These are phyloP conservation scores for Cladophialophora immunda DNA, from an alignment of 2,329 filamentous ascomycete genomes.

Conservation along the genomic window DNA sequence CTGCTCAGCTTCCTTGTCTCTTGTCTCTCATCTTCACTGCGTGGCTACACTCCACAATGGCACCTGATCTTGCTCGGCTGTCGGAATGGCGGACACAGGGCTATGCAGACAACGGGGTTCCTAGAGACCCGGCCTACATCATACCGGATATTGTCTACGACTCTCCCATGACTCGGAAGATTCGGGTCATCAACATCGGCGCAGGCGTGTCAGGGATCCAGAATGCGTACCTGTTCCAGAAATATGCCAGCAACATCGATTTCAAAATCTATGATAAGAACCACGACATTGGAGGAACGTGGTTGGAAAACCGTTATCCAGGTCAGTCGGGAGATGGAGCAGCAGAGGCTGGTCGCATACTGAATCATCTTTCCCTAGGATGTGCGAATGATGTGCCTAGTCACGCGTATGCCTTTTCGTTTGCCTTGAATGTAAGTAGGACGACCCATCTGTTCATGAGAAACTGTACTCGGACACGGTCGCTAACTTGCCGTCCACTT, in stretches of 20 bases:
- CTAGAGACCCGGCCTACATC: too few species aligned
- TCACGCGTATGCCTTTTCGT: conserved; percentile 55
- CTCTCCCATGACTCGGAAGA: conserved; percentile 42
- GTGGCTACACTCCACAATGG: too few species aligned
- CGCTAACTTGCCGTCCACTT: not conserved
- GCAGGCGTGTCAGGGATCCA: conserved; percentile 58
- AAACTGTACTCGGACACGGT: not conserved
- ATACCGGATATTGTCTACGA: not conserved
- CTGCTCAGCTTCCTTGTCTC: too few species aligned
- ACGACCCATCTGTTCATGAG: conserved; percentile 31
- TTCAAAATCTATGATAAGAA: conserved; percentile 52
- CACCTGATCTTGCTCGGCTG: too few species aligned
- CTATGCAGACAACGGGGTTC: too few species aligned
- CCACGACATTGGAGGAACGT: conserved; percentile 44
- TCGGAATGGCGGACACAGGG: too few species aligned
- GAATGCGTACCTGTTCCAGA: conserved; percentile 59
- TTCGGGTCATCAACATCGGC: conserved; percentile 58
- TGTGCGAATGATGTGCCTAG: conserved; percentile 52
- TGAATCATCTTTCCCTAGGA: conserved; percentile 42
- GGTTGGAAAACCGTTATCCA: conserved; percentile 51
- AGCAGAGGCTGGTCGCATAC: conserved; percentile 44
- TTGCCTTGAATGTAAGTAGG: conserved; percentile 47
- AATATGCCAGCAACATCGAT: conserved; percentile 42
- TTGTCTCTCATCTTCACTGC: too few species aligned
- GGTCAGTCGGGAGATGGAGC: conserved; percentile 50